These are phyloP conservation scores for Hyphopichia buzzinii DNA, from an alignment of 1,139 yeast genomes.

Conservation along the genomic window DNA sequence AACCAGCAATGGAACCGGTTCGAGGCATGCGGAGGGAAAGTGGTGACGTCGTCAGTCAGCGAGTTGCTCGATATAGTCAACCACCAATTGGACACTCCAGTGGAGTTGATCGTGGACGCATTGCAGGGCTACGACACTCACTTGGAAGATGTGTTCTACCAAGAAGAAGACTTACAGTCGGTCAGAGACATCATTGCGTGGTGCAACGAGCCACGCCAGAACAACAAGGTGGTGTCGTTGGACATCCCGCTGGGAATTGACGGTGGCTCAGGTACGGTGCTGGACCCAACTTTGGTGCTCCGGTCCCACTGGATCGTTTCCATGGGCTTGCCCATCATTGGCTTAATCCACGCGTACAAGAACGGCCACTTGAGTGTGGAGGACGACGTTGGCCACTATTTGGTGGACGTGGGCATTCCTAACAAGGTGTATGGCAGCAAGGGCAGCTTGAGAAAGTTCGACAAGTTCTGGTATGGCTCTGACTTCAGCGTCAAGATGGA, in stretches of 20 bases:
- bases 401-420: slow-evolving; percentile 78
- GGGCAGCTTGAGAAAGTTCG: slow-evolving; percentile 43
- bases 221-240: slow-evolving; percentile 58
- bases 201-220: slow-evolving; percentile 58
- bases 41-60: slow-evolving; percentile 32
- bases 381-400: slow-evolving; percentile 49
- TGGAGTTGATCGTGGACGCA: slow-evolving; percentile 77
- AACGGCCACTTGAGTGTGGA: slow-evolving; percentile 34
- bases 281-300: slow-evolving; percentile 26
- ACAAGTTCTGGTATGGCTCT: slow-evolving; percentile 42
- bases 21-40: slow-evolving; percentile 46
- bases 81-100: slow-evolving; percentile 63
- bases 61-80: slow-evolving; percentile 31
- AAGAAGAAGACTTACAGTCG: slow-evolving; percentile 38
- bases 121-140: slow-evolving; percentile 81
- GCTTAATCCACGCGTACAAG: slow-evolving; percentile 60
- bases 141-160: slow-evolving; percentile 47
- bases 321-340: slow-evolving; percentile 71
- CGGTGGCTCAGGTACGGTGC: slow-evolving; percentile 71
- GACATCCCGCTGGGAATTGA: slow-evolving; percentile 87
- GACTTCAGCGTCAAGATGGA: slow-evolving; percentile 31
- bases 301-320: slow-evolving; percentile 59
- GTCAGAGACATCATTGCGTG: slow-evolving; percentile 57
- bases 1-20: slow-evolving; percentile 52
- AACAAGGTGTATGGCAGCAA: slow-evolving; percentile 40